A percentile compares a stretch with the other conserved stretches of the same genome.
Evolutionary conservation across 2,329 filamentous ascomycete genomes (phyloP).

Genomic region (Aspergillus caelatus): DNA sequence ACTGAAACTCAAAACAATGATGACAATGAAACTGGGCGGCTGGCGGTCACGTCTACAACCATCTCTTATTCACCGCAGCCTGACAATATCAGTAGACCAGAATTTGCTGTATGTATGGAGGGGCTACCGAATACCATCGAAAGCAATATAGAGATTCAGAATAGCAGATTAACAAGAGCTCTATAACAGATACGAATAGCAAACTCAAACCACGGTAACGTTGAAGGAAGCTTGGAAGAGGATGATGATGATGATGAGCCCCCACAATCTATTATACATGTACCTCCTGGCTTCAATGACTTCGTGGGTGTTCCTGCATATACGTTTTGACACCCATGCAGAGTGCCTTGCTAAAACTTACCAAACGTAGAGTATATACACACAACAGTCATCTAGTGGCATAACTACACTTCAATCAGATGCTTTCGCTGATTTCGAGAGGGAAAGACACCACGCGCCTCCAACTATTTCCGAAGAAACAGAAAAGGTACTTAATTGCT

Average conservation of each 20-base stretch:
- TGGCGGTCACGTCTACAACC: not conserved
- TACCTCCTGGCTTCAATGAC: conserved; percentile 76
- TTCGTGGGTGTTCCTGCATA: conserved; percentile 63
- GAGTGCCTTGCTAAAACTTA: not conserved
- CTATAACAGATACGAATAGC: conserved; percentile 35
- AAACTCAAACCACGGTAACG: conserved; percentile 19
- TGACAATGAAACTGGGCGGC: not conserved
- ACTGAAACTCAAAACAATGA: not conserved
- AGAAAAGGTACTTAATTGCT: conserved; percentile 20
- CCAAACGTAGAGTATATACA: conserved; percentile 9
- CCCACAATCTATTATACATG: conserved; percentile 87
- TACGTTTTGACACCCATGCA: not conserved
- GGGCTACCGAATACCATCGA: not conserved
- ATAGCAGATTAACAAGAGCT: not conserved
- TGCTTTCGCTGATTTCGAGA: conserved; percentile 2
- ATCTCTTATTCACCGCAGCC: not conserved
- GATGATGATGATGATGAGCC: conserved; percentile 69
- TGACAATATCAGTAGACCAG: conserved; percentile 17
- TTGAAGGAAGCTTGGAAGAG: conserved; percentile 39
- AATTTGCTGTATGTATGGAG: conserved; percentile 28
- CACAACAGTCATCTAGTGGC: conserved; percentile 7
- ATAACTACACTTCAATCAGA: conserved; percentile 14
- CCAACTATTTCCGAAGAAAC: not conserved
- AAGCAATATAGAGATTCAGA: not conserved
- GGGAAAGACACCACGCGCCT: not conserved